Base-by-base conservation (phyloP, 2,329 filamentous ascomycete species). In the Helotiales sp. region DNA sequence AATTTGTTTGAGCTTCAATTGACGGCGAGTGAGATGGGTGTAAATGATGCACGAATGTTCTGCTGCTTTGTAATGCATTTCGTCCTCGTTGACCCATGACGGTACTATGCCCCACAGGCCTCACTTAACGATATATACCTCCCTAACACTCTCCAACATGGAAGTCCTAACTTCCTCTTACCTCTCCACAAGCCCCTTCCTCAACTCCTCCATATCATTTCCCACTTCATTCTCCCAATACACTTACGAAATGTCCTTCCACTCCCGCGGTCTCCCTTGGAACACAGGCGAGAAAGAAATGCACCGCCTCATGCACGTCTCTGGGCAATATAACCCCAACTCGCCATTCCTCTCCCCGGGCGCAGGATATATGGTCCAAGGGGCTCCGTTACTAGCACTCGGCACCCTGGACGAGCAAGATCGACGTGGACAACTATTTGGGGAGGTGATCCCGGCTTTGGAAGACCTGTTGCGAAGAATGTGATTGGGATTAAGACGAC, bases 371-470 rank as follows among this genome's bases (percentile, higher is more conserved):
- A 84, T 91, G 70, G 82, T 93, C 3, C 81, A 84, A 61, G 79
- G 79, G 22, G 88, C 87, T 0, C 88, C 91, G 0, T 82, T 95
- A 7, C 81, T 95, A 10, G 91, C 91, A 0, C 79, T 96, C 22
- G 92, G 92, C 1, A 87, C 91, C 0, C 79, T 93, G 1, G 92
- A 96, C 75, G 77, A 79, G 1, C 75, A 87, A 17, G 84, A 84
- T 1, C 81, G 86, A 26, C 91, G 1, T 96, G 93, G 93, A 91
- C 89, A 13, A 90, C 90, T 0, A 71, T 96, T 11, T 91, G 90
- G 87, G 91, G 91, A n/a, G 93, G 92, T 17, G 81, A 89, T 65
- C 79, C 84, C 0, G 91, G 91, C 0, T 91, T 95, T 70, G 86
- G 87, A 0, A 81, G 84, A 54, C 84, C 86, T 0, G 79, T 93